Base-by-base conservation (phyloP, 169 alveolate species). In the Plasmodium relictum region DNA sequence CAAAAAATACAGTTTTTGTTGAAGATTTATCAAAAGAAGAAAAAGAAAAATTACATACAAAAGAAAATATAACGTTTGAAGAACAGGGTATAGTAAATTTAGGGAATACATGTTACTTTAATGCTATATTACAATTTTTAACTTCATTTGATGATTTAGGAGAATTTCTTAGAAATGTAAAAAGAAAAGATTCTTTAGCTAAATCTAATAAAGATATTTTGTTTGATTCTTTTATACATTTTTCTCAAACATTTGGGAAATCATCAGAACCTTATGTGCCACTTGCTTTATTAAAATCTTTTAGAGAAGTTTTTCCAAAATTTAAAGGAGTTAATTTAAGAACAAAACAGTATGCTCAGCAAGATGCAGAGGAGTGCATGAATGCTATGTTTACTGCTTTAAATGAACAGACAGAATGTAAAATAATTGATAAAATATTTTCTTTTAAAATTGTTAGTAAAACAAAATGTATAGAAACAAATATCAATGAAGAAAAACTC, bases 51-150 rank as follows among this genome's bases (percentile, higher is more conserved):
- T 52, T 98, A 26, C 93, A 97, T 31, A 48, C 54, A 52, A 50
- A 78, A 31, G 68, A 71, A 74, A 89, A 70, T 37, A 83, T 72
- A 31, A 54, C 65, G 44, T 83, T 48, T 42, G 56, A 42, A 74
- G 73, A 87, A 8, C 89, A 95, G 74, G 99, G 99, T 10, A 85
- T 98, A 48, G 97, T 95, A 72, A 98, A 98, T 88, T 88, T 98
- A 63, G 99, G 99, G 37, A 98, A 98, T 83, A 98, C 99, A 12
- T 98, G 99, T 68, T 98, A 97, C 92, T 95, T 98, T 92, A 97
- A 97, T 83, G 94, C 99, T 0, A 96, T 96, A 5, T 74, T 96
- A 73, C 98, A 96, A 89, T 92, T 96, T 76, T 88, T 96, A 71
- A 88, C 95, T 22, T 96, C 96, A 10, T 92, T 95, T 86, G 48